Conservation (phyloP, 2,329 filamentous ascomycete species). For the Ophiostoma australiae region DNA sequence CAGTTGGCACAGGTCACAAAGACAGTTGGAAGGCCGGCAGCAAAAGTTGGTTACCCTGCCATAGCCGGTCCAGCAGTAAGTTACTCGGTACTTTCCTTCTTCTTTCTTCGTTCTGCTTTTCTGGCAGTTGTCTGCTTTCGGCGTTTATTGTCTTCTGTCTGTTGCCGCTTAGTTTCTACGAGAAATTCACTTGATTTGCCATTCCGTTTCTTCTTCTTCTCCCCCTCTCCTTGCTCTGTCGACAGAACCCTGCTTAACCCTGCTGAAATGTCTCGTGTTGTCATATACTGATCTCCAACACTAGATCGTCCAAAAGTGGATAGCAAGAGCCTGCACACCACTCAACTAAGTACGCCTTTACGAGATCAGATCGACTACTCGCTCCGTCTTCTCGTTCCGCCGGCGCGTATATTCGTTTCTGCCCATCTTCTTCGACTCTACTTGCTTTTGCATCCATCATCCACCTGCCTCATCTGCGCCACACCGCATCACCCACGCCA, state of each 20-base stretch:
- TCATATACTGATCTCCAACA: neutral
- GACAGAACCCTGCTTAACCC: neutral
- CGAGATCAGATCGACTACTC: neutral
- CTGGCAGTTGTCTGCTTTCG: neutral
- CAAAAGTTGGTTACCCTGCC: slow-evolving; percentile 8
- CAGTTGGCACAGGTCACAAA: neutral
- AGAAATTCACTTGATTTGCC: neutral
- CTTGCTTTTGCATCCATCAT: neutral
- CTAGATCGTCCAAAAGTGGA: slow-evolving; percentile 1
- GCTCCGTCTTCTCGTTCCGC: neutral
- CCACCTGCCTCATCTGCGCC: neutral
- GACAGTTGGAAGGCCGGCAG: neutral
- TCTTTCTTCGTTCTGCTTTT: neutral
- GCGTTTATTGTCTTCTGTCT: neutral
- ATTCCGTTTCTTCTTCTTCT: neutral
- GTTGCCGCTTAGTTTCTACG: neutral
- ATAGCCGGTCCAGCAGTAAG: neutral
- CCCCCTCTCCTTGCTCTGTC: neutral
- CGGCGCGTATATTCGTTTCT: neutral
- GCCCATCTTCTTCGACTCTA: neutral
- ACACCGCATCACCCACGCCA: neutral
- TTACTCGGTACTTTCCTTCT: neutral
- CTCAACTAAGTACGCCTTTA: neutral
- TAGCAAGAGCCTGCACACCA: slow-evolving; percentile 11
- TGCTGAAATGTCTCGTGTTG: slow-evolving; percentile 1